These are phyloP conservation scores for Fomitopsis betulina DNA, from an alignment of 1,284 basidiomycete genomes.

Conservation along the genomic window DNA sequence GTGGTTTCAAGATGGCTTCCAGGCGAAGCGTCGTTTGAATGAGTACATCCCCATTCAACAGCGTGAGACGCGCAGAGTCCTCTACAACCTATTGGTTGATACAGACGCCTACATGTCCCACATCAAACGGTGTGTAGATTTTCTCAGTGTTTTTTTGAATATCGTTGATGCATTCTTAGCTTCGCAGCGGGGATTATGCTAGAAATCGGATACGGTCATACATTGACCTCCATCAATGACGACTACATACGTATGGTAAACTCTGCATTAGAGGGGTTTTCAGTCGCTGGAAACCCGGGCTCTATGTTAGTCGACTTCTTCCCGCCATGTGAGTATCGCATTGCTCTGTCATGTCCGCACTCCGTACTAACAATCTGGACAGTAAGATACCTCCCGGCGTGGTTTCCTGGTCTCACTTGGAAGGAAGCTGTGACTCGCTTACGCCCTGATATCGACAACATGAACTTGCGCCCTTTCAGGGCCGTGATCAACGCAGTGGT, in stretches of 20 bases:
- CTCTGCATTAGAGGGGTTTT: slow-evolving; percentile 7
- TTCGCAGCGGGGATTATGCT: slow-evolving; percentile 9
- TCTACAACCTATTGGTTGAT: slow-evolving; percentile 18
- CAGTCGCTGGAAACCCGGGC: slow-evolving; percentile 12
- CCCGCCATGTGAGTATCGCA: slow-evolving; percentile 8
- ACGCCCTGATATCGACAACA: slow-evolving; percentile 27
- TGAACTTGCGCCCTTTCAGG: slow-evolving; percentile 28
- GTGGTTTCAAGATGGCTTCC: slow-evolving; percentile 27
- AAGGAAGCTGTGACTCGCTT: slow-evolving; percentile 36
- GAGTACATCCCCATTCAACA: slow-evolving; percentile 22
- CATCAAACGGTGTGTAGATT: slow-evolving; percentile 22
- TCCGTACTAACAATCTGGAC: background rate
- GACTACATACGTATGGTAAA: slow-evolving; percentile 12
- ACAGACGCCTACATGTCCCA: slow-evolving; percentile 19
- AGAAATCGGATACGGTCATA: slow-evolving; percentile 16
- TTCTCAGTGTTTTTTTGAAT: too few species aligned
- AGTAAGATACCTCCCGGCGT: slow-evolving; percentile 39
- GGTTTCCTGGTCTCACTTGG: slow-evolving; percentile 47
- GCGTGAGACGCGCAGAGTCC: slow-evolving; percentile 22
- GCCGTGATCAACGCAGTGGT: slow-evolving; percentile 17
- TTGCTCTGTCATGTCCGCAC: too few species aligned
- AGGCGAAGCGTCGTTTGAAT: slow-evolving; percentile 15
- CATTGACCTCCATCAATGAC: slow-evolving; percentile 10
- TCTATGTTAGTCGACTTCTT: slow-evolving; percentile 16
- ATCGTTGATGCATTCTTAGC: background rate